A percentile compares a stretch with the other conserved stretches of the same genome.
Evolutionary conservation across 164 flowering plant genomes (phyloP).

Genomic region (Saururus chinensis): DNA sequence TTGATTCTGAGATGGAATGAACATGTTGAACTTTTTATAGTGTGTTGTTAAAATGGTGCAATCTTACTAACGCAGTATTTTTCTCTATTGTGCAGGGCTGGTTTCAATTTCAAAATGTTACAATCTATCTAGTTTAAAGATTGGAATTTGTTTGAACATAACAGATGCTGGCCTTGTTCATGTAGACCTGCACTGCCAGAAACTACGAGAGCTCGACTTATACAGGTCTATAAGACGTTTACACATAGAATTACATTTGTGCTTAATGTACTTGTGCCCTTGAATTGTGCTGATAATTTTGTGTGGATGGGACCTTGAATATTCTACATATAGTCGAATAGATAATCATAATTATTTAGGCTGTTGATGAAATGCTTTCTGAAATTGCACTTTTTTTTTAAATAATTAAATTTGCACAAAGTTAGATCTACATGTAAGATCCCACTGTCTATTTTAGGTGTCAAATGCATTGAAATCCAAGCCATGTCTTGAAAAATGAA

Average conservation of each 20-base stretch:
- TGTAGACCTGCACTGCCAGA: slow-evolving; percentile 50
- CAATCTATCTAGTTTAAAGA: slow-evolving; percentile 44
- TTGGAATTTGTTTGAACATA: slow-evolving; percentile 82
- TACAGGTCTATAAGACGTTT: slow-evolving; percentile 53
- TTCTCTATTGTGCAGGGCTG: slow-evolving; percentile 40
- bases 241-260: neutral
- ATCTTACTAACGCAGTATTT: neutral
- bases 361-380: no score
- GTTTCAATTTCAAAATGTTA: slow-evolving; percentile 60
- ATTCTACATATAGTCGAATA: no score
- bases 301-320: neutral
- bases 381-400: no score
- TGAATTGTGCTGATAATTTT: neutral
- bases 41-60: neutral
- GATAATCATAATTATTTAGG: no score
- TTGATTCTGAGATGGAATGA: no score
- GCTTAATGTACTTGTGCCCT: neutral
- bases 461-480: no score
- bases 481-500: no score
- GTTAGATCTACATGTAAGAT: no score
- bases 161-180: slow-evolving; percentile 55
- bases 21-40: no score
- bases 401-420: no score
- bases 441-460: no score
- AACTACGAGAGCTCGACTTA: slow-evolving; percentile 72